Conservation (phyloP, 1,284 basidiomycete species). For the Tylopilus orsonianus region DNA sequence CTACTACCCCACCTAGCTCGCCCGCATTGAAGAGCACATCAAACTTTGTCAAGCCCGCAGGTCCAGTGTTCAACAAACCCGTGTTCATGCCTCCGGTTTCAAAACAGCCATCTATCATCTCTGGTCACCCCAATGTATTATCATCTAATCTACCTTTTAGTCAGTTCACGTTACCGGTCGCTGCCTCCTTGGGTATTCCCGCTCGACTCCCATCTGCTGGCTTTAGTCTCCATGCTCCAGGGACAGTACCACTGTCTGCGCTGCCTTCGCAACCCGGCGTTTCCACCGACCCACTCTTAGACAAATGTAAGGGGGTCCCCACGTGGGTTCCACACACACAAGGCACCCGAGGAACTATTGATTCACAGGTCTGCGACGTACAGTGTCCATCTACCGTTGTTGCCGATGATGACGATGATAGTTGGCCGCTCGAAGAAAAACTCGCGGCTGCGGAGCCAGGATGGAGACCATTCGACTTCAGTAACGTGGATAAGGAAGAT, state of each 20-base stretch:
- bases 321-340: constrained; percentile 61
- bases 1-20: constrained; percentile 62
- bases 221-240: constrained; percentile 15
- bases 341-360: constrained; percentile 52
- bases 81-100: constrained; percentile 51
- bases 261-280: constrained; percentile 56
- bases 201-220: constrained; percentile 35
- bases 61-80: constrained; percentile 58
- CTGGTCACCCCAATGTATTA: constrained; percentile 25
- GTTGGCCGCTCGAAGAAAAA: constrained; percentile 70
- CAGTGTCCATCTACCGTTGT: constrained; percentile 41
- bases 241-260: constrained; percentile 40
- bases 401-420: constrained; percentile 61
- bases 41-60: constrained; percentile 38
- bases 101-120: constrained; percentile 21
- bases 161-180: constrained; percentile 42
- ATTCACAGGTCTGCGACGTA: constrained; percentile 35
- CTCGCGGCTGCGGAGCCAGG: constrained; percentile 46
- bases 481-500: constrained; percentile 51
- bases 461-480: constrained; percentile 54
- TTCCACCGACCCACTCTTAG: constrained; percentile 50
- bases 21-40: constrained; percentile 40
- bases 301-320: constrained; percentile 43
- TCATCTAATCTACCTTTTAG: constrained; percentile 34
- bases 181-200: constrained; percentile 47